Evolutionary conservation across 176 grass and related monocot genomes (phyloP).

Genomic region (Bothriochloa decipiens): DNA sequence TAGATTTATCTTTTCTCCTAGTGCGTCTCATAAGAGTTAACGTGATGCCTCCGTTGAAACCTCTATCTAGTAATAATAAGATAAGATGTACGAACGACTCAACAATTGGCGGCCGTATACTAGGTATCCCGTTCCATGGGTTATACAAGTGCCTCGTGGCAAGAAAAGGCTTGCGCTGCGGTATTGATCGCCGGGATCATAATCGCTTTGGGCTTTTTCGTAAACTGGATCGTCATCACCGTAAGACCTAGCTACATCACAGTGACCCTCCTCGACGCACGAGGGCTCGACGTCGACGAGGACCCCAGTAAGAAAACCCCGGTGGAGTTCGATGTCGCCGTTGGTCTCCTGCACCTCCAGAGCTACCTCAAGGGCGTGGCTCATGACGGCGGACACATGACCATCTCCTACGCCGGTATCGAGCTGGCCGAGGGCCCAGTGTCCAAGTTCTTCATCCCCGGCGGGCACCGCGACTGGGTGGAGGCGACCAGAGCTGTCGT

Average conservation of each 20-base stretch:
- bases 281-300: neutral
- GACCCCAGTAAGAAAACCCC: neutral
- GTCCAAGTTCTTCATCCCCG: slow-evolving; percentile 19
- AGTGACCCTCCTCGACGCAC: neutral
- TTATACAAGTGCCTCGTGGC: neutral
- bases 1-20: no score
- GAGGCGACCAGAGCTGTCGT: neutral
- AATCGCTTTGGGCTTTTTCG: neutral
- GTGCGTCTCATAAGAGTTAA: no score
- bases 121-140: no score
- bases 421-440: neutral
- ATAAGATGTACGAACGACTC: no score
- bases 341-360: neutral
- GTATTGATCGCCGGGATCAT: neutral
- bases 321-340: slow-evolving; percentile 1
- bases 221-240: neutral
- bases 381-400: neutral
- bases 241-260: neutral
- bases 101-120: no score
- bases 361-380: neutral
- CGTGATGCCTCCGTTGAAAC: no score
- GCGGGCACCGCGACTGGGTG: neutral
- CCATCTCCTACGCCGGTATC: neutral
- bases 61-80: no score
- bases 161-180: neutral